phyloP scores from a whole-genome alignment of 768 basidiomycete genomes.

The Pleurotus sapidus region DNA sequence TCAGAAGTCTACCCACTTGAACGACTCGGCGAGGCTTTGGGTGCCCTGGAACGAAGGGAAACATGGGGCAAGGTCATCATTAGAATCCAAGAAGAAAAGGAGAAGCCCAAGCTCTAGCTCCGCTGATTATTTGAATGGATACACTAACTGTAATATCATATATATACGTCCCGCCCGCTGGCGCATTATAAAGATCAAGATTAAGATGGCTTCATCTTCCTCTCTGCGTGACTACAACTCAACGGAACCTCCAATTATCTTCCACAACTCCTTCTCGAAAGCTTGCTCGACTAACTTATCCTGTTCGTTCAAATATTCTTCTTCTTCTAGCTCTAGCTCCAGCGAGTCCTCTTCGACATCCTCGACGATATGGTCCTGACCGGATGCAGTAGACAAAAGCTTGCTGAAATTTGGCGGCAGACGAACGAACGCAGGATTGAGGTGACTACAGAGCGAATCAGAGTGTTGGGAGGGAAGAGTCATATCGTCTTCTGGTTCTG shows the following conservation, averaged over 20 bases:
- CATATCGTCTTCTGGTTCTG: slow-evolving; percentile 8
- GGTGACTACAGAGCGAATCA: slow-evolving; percentile 18
- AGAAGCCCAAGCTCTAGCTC: slow-evolving; percentile 40
- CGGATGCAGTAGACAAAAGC: neutral
- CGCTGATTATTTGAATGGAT: neutral
- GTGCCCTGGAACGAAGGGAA: slow-evolving; percentile 74
- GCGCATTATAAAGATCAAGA: too few relatives aligned
- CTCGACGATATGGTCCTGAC: slow-evolving; percentile 9
- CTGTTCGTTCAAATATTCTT: slow-evolving; percentile 33
- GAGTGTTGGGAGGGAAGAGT: neutral
- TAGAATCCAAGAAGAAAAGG: slow-evolving; percentile 51
- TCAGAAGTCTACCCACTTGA: slow-evolving; percentile 68
- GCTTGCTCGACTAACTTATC: slow-evolving; percentile 28
- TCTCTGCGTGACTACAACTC: too few relatives aligned
- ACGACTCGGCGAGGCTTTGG: slow-evolving; percentile 60
- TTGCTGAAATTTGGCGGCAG: slow-evolving; percentile 9
- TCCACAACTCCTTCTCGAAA: slow-evolving; percentile 44
- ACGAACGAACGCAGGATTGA: slow-evolving; percentile 20
- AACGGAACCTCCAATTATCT: neutral
- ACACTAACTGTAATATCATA: neutral
- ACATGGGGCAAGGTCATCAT: slow-evolving; percentile 93
- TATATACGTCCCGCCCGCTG: neutral
- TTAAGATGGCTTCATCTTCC: too few relatives aligned
- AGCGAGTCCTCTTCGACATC: slow-evolving; percentile 35
- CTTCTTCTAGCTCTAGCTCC: slow-evolving; percentile 37